Evolutionary conservation across 2,329 filamentous ascomycete species (phyloP).

Genomic region (Neonectria punicea): DNA sequence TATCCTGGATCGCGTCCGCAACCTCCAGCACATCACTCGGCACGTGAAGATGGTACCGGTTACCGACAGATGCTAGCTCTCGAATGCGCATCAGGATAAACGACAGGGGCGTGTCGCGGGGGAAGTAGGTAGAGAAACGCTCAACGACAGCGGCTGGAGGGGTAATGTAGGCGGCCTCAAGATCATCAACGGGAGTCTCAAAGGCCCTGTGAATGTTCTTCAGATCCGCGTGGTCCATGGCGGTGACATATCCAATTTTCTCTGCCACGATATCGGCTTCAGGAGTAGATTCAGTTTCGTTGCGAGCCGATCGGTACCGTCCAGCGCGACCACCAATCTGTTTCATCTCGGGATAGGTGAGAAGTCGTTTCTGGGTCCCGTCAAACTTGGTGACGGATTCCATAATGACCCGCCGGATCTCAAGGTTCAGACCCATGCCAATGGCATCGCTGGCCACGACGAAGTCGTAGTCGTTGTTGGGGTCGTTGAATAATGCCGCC

Average conservation of each 20-base stretch:
- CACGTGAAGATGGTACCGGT: constrained; percentile 74
- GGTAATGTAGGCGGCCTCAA: constrained; percentile 77
- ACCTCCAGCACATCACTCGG: constrained; percentile 69
- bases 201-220: constrained; percentile 71
- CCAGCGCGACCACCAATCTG: constrained; percentile 96
- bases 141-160: constrained; percentile 78
- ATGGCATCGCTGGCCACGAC: constrained; percentile 95
- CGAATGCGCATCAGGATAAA: constrained; percentile 83
- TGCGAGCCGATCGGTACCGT: constrained; percentile 76
- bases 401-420: constrained; percentile 90
- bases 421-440: constrained; percentile 96
- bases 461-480: constrained; percentile 93
- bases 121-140: constrained; percentile 84
- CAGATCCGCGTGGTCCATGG: constrained; percentile 78
- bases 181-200: constrained; percentile 68
- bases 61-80: constrained; percentile 72
- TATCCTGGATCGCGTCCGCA: constrained; percentile 79
- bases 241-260: constrained; percentile 80
- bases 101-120: constrained; percentile 80
- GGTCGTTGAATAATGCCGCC: constrained; percentile 93
- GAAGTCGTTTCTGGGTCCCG: constrained; percentile 63
- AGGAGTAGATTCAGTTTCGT: constrained; percentile 16
- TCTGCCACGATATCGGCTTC: constrained; percentile 39
- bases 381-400: constrained; percentile 81
- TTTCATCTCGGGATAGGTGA: constrained; percentile 84